Evolutionary conservation across 352 stramenopile species (phyloP).

Genomic region (Pythium plurisporium): DNA sequence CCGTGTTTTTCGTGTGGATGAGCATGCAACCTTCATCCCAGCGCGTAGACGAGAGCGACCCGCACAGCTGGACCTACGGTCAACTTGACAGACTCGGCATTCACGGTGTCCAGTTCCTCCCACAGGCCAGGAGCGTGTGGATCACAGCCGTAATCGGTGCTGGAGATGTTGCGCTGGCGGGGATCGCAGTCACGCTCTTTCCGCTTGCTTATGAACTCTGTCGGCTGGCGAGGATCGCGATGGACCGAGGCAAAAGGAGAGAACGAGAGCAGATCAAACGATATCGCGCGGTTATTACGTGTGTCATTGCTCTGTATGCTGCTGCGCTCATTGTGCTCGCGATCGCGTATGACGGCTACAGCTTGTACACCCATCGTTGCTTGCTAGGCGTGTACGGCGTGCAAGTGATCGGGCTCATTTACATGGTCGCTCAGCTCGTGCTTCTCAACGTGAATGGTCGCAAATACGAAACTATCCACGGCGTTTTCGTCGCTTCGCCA

Average conservation of each 20-base stretch:
- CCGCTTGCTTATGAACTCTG: constrained; percentile 54
- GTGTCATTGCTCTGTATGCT: constrained; percentile 27
- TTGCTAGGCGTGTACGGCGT: not conserved
- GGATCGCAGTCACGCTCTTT: constrained; percentile 45
- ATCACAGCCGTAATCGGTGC: constrained; percentile 35
- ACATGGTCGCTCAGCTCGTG: constrained; percentile 2
- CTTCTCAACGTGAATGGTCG: constrained; percentile 11
- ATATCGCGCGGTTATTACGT: constrained; percentile 30
- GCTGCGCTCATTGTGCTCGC: constrained; percentile 27
- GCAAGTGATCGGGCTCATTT: constrained; percentile 1
- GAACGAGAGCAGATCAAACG: constrained; percentile 38
- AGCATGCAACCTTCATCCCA: not conserved
- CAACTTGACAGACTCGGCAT: constrained; percentile 51
- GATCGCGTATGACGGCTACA: constrained; percentile 38
- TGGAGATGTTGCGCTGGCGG: constrained; percentile 52
- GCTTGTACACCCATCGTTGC: constrained; percentile 37
- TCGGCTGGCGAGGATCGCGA: constrained; percentile 48
- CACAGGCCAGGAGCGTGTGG: constrained; percentile 19
- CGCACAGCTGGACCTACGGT: not conserved
- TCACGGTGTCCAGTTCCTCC: constrained; percentile 25
- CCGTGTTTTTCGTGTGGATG: constrained; percentile 41
- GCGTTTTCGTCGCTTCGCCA: constrained; percentile 22
- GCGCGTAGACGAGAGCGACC: not conserved
- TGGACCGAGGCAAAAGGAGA: constrained; percentile 49
- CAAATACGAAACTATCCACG: constrained; percentile 27